phyloP scores from a whole-genome alignment of 169 alveolate genomes.

The Plasmodium cynomolgi region DNA sequence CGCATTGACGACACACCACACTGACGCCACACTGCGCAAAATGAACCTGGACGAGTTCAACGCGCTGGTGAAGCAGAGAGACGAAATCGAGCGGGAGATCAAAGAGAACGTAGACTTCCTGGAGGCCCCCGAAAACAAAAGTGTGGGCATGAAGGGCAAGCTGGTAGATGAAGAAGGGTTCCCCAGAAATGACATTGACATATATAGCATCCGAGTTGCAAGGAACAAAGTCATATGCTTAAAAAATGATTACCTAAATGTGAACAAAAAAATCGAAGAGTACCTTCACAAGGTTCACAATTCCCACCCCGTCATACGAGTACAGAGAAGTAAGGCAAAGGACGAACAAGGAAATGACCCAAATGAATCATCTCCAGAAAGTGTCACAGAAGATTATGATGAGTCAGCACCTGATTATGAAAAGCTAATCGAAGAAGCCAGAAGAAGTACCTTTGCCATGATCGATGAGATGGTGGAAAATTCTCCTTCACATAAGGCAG shows the following conservation, averaged over 20 bases:
- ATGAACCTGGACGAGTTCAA: constrained; percentile 44
- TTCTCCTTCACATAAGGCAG: constrained; percentile 61
- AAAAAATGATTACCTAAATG: constrained; percentile 74
- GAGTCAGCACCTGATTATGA: neutral
- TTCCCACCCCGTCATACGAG: constrained; percentile 52
- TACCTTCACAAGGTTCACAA: constrained; percentile 45
- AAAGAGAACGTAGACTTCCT: constrained; percentile 77
- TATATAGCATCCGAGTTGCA: constrained; percentile 81
- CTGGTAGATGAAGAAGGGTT: constrained; percentile 81
- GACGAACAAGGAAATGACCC: neutral
- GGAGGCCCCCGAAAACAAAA: constrained; percentile 81
- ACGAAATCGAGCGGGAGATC: constrained; percentile 80
- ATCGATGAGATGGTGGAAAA: constrained; percentile 55
- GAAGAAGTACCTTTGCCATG: constrained; percentile 40
- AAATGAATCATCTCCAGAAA: neutral
- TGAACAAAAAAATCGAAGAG: constrained; percentile 54
- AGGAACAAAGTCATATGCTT: constrained; percentile 79
- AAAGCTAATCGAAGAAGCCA: constrained; percentile 19
- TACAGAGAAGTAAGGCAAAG: constrained; percentile 3
- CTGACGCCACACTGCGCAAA: neutral
- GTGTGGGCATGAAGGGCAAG: constrained; percentile 80
- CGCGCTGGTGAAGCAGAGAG: constrained; percentile 76
- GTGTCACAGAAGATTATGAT: neutral
- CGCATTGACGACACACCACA: too few species aligned
- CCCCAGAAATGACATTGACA: constrained; percentile 82